Conservation (phyloP, 495 filamentous ascomycete species). For the Xanthoparmelia taractica region DNA sequence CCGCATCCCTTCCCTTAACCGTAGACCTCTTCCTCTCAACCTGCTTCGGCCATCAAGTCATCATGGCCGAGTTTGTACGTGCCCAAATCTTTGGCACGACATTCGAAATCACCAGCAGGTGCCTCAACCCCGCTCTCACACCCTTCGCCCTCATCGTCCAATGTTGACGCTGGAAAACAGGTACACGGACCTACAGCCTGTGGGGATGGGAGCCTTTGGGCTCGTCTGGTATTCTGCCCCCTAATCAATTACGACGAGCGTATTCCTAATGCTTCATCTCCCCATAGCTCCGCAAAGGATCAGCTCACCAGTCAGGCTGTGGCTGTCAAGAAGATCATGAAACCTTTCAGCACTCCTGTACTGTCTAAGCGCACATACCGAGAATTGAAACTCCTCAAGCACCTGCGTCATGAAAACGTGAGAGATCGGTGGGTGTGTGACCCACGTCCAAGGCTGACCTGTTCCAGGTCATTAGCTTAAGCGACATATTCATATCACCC, state of each 20-base stretch:
- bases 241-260: slow-evolving; percentile 24
- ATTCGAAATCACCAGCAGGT: slow-evolving; percentile 99
- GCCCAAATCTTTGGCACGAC: slow-evolving; percentile 99
- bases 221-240: slow-evolving; percentile 69
- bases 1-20: background rate
- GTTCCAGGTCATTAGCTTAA: slow-evolving; percentile 85
- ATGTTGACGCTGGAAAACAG: slow-evolving; percentile 42
- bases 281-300: slow-evolving; percentile 83
- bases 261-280: slow-evolving; percentile 20
- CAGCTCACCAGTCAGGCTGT: slow-evolving; percentile 93
- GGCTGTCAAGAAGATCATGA: slow-evolving; percentile 99
- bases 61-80: slow-evolving; percentile 97
- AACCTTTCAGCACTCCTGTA: slow-evolving; percentile 97
- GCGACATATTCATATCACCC: slow-evolving; percentile 98
- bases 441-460: slow-evolving; percentile 21
- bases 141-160: slow-evolving; percentile 4
- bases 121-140: slow-evolving; percentile 19
- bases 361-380: slow-evolving; percentile 95
- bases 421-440: slow-evolving; percentile 20
- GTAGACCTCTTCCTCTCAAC: background rate
- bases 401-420: slow-evolving; percentile 95
- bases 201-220: slow-evolving; percentile 98
- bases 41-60: slow-evolving; percentile 26
- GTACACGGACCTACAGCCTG: slow-evolving; percentile 95
- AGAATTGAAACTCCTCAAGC: slow-evolving; percentile 94